phyloP scores from a whole-genome alignment of 345 rosid genomes.

The Raphanus sativus region DNA sequence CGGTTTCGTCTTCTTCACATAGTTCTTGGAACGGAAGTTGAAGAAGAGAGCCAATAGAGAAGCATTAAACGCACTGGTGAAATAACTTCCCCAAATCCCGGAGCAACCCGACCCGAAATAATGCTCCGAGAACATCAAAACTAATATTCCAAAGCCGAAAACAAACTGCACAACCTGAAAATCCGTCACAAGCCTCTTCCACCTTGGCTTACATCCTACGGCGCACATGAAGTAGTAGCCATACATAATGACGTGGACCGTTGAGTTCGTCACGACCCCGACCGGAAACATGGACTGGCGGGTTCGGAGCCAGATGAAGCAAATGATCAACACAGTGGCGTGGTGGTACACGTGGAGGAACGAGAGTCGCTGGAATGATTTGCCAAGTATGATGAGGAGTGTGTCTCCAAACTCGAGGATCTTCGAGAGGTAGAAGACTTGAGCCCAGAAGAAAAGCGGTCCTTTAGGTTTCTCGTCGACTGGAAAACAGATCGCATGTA shows the following conservation, averaged over 20 bases:
- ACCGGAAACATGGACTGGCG: constrained; percentile 63
- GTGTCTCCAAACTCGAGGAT: constrained; percentile 67
- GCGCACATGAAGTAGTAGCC: constrained; percentile 60
- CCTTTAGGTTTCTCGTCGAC: constrained; percentile 43
- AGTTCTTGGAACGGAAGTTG: constrained; percentile 61
- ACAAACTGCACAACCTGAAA: constrained; percentile 77
- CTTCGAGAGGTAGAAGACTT: constrained; percentile 71
- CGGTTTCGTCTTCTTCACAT: constrained; percentile 22
- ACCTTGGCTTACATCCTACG: constrained; percentile 57
- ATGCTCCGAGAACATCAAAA: constrained; percentile 53
- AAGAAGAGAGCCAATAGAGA: constrained; percentile 65
- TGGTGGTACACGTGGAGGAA: constrained; percentile 92
- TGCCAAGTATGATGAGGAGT: constrained; percentile 50
- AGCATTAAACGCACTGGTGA: constrained; percentile 60
- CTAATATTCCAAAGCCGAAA: constrained; percentile 52
- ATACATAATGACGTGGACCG: constrained; percentile 76
- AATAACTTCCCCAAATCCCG: constrained; percentile 61
- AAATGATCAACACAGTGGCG: constrained; percentile 66
- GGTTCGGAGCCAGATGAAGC: constrained; percentile 60
- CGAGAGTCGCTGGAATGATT: constrained; percentile 56
- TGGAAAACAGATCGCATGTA: constrained; percentile 52
- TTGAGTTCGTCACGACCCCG: constrained; percentile 54
- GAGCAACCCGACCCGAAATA: constrained; percentile 58
- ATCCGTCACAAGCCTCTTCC: constrained; percentile 79
- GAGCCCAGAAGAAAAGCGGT: constrained; percentile 75